Evolutionary conservation across 2,329 filamentous ascomycete species (phyloP).

Genomic region (Aotearoamyces nothofagi): DNA sequence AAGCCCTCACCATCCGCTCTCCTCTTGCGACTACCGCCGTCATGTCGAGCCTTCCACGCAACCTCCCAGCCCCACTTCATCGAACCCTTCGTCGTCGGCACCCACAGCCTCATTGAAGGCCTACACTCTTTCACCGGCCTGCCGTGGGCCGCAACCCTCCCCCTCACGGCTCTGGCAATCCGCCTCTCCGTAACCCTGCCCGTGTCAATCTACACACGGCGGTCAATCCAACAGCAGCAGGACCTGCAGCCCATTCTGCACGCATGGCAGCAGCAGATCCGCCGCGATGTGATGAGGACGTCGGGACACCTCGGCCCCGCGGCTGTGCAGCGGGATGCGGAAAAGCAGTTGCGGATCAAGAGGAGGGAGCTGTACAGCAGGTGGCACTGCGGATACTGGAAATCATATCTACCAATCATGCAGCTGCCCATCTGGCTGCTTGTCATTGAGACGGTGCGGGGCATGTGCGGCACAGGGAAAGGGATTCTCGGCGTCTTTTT

Average conservation of each 20-base stretch:
- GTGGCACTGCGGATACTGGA: slow-evolving; percentile 21
- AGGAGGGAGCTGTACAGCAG: slow-evolving; percentile 17
- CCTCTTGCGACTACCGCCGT: slow-evolving; percentile 11
- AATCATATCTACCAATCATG: slow-evolving; percentile 18
- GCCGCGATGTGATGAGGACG: slow-evolving; percentile 13
- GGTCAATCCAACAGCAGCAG: slow-evolving; percentile 23
- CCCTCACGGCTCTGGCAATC: slow-evolving; percentile 34
- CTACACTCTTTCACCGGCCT: slow-evolving; percentile 33
- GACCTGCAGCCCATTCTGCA: slow-evolving; percentile 25
- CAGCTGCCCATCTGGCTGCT: slow-evolving; percentile 30
- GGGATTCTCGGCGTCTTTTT: slow-evolving; percentile 21
- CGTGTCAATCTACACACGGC: slow-evolving; percentile 26
- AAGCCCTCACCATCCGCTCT: neutral
- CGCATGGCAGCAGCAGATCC: slow-evolving; percentile 20
- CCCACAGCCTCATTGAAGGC: slow-evolving; percentile 28
- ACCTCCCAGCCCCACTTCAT: slow-evolving; percentile 26
- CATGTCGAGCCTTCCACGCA: slow-evolving; percentile 31
- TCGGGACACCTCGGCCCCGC: slow-evolving; percentile 12
- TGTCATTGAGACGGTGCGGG: slow-evolving; percentile 29
- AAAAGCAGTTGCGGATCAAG: slow-evolving; percentile 13
- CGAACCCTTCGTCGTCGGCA: slow-evolving; percentile 25
- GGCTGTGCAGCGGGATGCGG: slow-evolving; percentile 5
- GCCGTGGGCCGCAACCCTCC: slow-evolving; percentile 38
- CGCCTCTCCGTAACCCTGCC: slow-evolving; percentile 31
- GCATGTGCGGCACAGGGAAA: slow-evolving; percentile 26